A percentile compares a stretch with the other conserved stretches of the same genome.
Evolutionary conservation across 2,329 filamentous ascomycete species (phyloP).

Genomic region (Pseudogymnoascus sp.): DNA sequence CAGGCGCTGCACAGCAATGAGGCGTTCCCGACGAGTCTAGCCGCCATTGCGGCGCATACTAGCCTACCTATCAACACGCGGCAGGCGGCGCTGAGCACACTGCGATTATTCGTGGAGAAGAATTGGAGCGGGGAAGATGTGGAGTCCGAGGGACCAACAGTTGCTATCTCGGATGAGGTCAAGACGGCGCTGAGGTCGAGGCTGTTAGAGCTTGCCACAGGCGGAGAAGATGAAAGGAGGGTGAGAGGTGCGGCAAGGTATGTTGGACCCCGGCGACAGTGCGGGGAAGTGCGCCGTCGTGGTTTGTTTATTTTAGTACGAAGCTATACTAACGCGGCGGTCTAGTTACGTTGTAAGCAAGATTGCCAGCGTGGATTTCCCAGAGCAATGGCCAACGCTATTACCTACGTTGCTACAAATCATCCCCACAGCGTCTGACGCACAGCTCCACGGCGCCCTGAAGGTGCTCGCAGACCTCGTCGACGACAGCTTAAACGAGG

Average conservation of each 20-base stretch:
- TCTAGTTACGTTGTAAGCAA: slow-evolving; percentile 72
- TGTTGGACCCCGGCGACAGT: slow-evolving; percentile 25
- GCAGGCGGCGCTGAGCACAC: slow-evolving; percentile 71
- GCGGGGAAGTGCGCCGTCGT: not conserved
- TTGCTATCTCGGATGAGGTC: slow-evolving; percentile 64
- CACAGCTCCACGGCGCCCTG: slow-evolving; percentile 80
- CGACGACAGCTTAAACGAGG: slow-evolving; percentile 86
- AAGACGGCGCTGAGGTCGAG: slow-evolving; percentile 67
- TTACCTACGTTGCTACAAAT: slow-evolving; percentile 72
- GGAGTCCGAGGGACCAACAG: slow-evolving; percentile 45
- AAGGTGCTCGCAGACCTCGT: slow-evolving; percentile 84
- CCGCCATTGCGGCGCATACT: slow-evolving; percentile 71
- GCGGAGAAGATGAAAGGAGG: slow-evolving; percentile 68
- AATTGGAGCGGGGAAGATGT: slow-evolving; percentile 76
- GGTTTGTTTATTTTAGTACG: slow-evolving; percentile 10
- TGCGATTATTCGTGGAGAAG: slow-evolving; percentile 75
- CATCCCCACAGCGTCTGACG: slow-evolving; percentile 67
- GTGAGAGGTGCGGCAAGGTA: slow-evolving; percentile 85
- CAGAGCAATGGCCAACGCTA: slow-evolving; percentile 87
- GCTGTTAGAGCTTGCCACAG: slow-evolving; percentile 69
- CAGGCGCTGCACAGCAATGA: slow-evolving; percentile 44
- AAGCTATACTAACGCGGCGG: slow-evolving; percentile 10
- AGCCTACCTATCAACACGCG: slow-evolving; percentile 68
- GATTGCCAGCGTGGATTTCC: slow-evolving; percentile 88
- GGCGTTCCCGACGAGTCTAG: slow-evolving; percentile 71